Conservation (phyloP, 208 protist genomes). For the Leptomonas pyrrhocoris region DNA sequence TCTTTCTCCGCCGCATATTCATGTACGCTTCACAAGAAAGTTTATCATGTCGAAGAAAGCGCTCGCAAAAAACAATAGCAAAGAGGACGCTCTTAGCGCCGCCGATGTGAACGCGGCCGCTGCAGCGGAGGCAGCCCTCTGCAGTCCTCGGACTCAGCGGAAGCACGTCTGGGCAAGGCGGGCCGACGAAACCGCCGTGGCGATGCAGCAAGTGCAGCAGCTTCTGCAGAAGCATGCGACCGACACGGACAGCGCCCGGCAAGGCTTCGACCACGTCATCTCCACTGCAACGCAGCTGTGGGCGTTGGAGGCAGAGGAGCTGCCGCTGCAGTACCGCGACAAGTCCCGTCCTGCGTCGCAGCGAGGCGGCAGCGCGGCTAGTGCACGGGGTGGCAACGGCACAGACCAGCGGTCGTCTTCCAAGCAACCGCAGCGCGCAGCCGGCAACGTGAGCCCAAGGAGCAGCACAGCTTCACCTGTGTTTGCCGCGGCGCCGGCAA, state of each 20-base stretch:
- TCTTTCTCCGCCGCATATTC: too few relatives aligned
- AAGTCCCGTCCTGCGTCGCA: constrained; percentile 12
- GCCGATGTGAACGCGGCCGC: background rate
- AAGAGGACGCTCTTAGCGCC: background rate
- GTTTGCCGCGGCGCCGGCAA: background rate
- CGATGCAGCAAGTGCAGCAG: constrained; percentile 27
- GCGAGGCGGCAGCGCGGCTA: constrained; percentile 4
- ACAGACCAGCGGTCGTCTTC: constrained; percentile 14
- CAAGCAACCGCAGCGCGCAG: constrained; percentile 1
- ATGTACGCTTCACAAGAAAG: background rate
- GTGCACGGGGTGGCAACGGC: constrained; percentile 1
- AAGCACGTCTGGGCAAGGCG: constrained; percentile 26
- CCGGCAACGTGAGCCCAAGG: background rate
- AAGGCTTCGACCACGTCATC: constrained; percentile 22
- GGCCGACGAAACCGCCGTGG: constrained; percentile 19
- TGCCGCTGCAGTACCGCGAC: constrained; percentile 25
- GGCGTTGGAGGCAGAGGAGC: constrained; percentile 18
- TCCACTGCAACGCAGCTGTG: constrained; percentile 21
- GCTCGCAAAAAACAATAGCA: constrained; percentile 1
- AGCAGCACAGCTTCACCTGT: background rate
- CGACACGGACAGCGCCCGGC: constrained; percentile 15
- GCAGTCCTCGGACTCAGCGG: constrained; percentile 15
- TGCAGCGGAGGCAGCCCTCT: background rate
- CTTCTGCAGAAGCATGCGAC: constrained; percentile 24
- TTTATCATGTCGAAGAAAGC: constrained; percentile 20